These are phyloP conservation scores for Yamadazyma ubonensis DNA, from an alignment of 805 yeast genomes.

Conservation along the genomic window DNA sequence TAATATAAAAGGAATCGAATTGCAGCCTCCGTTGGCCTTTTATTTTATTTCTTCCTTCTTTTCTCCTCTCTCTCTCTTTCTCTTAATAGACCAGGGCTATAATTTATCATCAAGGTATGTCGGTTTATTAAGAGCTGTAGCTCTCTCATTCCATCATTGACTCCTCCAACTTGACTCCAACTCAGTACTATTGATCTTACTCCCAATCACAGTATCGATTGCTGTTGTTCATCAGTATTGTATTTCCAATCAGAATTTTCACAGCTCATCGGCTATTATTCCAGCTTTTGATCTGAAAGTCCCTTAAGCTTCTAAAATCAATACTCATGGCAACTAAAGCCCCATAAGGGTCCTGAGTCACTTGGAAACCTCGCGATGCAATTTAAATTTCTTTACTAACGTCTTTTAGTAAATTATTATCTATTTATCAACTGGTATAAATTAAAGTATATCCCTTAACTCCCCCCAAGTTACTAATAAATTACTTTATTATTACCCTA, in stretches of 20 bases:
- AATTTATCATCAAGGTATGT: constrained; percentile 15
- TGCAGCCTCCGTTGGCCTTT: constrained; percentile 1
- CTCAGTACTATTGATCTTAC: too few relatives aligned
- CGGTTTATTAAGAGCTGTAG: constrained; percentile 3
- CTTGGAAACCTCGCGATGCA: constrained; percentile 11
- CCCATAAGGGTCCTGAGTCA: too few relatives aligned
- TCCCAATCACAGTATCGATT: too few relatives aligned
- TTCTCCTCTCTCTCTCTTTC: constrained; percentile 12
- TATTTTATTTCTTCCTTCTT: constrained; percentile 12
- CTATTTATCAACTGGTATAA: constrained; percentile 9
- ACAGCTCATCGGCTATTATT: too few relatives aligned
- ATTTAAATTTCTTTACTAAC: constrained; percentile 6
- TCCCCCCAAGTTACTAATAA: constrained; percentile 3
- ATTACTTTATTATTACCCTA: constrained; percentile 1
- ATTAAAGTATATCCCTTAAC: constrained; percentile 2
- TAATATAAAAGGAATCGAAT: constrained; percentile 8
- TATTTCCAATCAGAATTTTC: too few relatives aligned
- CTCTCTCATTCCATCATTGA: not conserved
- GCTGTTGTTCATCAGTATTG: too few relatives aligned
- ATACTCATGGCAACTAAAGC: too few relatives aligned
- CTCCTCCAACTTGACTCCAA: too few relatives aligned
- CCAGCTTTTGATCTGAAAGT: too few relatives aligned
- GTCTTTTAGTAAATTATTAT: constrained; percentile 9
- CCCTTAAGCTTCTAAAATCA: too few relatives aligned
- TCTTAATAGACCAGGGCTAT: constrained; percentile 12